Conservation (phyloP, 1,284 basidiomycete genomes). For the Bjerkandera adusta region DNA sequence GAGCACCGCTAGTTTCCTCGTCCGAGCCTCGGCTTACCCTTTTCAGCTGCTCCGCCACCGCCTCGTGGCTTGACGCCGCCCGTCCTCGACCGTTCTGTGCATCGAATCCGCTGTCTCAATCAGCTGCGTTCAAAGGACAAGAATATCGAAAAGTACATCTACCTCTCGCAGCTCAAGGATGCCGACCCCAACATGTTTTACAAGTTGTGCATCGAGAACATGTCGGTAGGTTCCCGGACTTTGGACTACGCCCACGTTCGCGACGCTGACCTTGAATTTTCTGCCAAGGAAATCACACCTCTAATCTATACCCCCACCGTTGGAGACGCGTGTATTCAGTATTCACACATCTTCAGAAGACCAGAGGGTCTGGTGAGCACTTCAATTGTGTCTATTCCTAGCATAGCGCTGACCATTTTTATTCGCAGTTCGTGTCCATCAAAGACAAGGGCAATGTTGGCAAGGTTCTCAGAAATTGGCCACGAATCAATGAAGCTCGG, state of each 20-base stretch:
- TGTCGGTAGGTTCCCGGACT: slow-evolving; percentile 42
- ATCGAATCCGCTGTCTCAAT: slow-evolving; percentile 57
- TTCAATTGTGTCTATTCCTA: slow-evolving; percentile 2
- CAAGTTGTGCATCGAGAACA: slow-evolving; percentile 61
- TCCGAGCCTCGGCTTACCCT: slow-evolving; percentile 6
- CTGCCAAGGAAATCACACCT: slow-evolving; percentile 66
- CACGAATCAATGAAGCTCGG: slow-evolving; percentile 67
- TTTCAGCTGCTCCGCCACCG: slow-evolving; percentile 43
- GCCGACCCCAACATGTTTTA: slow-evolving; percentile 77
- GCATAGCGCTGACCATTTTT: slow-evolving; percentile 17
- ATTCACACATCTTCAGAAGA: slow-evolving; percentile 77
- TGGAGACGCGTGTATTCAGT: slow-evolving; percentile 88
- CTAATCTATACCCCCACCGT: slow-evolving; percentile 93
- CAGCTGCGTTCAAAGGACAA: slow-evolving; percentile 77
- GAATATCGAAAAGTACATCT: slow-evolving; percentile 80
- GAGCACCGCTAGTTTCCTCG: slow-evolving; percentile 27
- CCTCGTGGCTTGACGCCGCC: slow-evolving; percentile 66
- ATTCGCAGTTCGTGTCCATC: slow-evolving; percentile 72
- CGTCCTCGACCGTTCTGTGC: slow-evolving; percentile 50
- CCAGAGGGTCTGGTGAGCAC: slow-evolving; percentile 73
- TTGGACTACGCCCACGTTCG: not conserved
- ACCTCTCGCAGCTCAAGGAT: slow-evolving; percentile 71
- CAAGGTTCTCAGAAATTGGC: slow-evolving; percentile 75
- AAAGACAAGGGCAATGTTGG: slow-evolving; percentile 83
- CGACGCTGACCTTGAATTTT: not conserved